A percentile compares a stretch with the other conserved stretches of the same genome.
Evolutionary conservation across 78 protist species (phyloP).

Genomic region (Polysphondylium violaceum): DNA sequence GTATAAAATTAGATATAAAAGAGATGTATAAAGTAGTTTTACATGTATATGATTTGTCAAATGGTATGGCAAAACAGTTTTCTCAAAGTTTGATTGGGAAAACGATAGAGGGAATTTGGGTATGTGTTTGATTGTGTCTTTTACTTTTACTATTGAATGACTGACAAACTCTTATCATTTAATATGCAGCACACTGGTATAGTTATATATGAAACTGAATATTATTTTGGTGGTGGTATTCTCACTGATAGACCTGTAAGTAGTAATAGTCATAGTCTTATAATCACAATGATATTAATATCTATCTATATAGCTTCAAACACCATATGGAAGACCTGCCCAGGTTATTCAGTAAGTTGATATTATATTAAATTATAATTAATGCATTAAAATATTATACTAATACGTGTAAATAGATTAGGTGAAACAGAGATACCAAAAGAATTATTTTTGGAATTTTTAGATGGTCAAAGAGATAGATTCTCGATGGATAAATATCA

Average conservation of each 20-base stretch:
- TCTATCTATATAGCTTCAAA: not conserved
- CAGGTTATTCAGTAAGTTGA: conserved; percentile 28
- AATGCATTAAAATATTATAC: too few species aligned
- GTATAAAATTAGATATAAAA: too few species aligned
- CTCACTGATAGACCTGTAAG: conserved; percentile 20
- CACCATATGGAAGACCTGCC: conserved; percentile 62
- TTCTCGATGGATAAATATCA: conserved; percentile 69
- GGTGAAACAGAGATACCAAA: conserved; percentile 36
- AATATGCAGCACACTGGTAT: conserved; percentile 60
- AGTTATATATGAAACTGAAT: conserved; percentile 31
- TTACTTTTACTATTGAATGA: too few species aligned
- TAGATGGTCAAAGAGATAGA: conserved; percentile 7
- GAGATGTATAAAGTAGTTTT: not conserved
- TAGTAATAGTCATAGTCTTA: not conserved
- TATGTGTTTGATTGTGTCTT: too few species aligned
- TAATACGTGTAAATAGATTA: too few species aligned
- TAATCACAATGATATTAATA: not conserved
- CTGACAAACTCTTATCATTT: too few species aligned
- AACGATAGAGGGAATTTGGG: conserved; percentile 45
- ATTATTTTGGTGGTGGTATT: conserved; percentile 74
- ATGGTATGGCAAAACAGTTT: conserved; percentile 40
- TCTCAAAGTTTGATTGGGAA: conserved; percentile 9
- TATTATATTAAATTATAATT: too few species aligned
- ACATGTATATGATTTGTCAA: conserved; percentile 71
- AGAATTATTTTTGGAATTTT: conserved; percentile 59